These are phyloP conservation scores for Lipomyces yarrowii DNA, from an alignment of 1,139 yeast species.

Conservation along the genomic window DNA sequence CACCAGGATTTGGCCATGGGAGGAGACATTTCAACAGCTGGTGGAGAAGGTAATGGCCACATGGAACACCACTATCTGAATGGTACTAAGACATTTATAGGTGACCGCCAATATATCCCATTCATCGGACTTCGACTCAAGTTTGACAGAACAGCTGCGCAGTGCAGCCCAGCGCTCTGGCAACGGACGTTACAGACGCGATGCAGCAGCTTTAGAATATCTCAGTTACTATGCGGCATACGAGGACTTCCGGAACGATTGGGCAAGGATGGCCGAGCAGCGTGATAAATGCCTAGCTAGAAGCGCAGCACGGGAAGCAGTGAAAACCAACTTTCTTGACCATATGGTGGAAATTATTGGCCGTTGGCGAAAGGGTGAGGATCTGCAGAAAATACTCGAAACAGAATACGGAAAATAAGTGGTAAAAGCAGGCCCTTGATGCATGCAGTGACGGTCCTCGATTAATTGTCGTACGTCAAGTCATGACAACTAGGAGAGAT, in stretches of 20 bases:
- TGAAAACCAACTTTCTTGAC: background rate
- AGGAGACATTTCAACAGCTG: background rate
- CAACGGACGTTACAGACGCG: background rate
- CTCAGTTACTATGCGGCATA: background rate
- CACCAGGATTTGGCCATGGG: background rate
- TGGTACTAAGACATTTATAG: background rate
- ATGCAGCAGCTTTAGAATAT: background rate
- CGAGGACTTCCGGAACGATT: background rate
- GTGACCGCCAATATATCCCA: background rate
- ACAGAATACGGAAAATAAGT: background rate
- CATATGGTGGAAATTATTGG: background rate
- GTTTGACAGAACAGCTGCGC: background rate
- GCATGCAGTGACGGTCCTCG: background rate
- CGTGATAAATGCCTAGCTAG: background rate
- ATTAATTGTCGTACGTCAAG: background rate
- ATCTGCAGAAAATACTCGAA: background rate
- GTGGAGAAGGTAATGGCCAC: background rate
- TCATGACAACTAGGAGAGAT: background rate
- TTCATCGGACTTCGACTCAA: background rate
- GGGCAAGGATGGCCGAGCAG: background rate
- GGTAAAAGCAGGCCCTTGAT: background rate
- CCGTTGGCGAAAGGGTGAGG: background rate
- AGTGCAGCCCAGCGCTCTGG: background rate
- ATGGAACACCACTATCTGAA: background rate
- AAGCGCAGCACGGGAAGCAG: background rate